phyloP scores from a whole-genome alignment of 768 basidiomycete species.

The Hygrocybe punicea region DNA sequence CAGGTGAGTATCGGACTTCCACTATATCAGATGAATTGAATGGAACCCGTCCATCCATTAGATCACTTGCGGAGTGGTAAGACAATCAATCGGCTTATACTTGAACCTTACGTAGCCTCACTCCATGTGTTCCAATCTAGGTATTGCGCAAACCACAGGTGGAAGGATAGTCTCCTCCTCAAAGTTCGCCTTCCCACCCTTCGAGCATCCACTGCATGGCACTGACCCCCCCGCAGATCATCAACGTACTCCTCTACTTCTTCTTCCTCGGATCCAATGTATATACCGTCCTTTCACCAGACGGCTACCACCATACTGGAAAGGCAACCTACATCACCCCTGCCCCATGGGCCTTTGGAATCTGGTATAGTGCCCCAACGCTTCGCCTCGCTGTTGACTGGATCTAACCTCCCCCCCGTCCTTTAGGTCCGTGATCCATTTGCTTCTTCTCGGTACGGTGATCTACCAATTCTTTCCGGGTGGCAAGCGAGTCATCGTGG shows the following conservation, averaged over 20 bases:
- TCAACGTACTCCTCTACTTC: conserved; percentile 80
- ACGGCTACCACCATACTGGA: conserved; percentile 63
- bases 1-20: neutral
- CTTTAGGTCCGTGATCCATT: conserved; percentile 77
- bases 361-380: conserved; percentile 55
- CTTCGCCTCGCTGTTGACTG: neutral
- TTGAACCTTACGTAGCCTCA: no score
- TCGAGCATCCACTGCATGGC: neutral
- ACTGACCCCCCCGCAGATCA: conserved; percentile 41
- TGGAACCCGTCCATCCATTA: neutral
- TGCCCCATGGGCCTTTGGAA: conserved; percentile 85
- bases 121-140: neutral
- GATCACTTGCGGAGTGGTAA: no score
- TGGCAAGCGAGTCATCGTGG: conserved; percentile 80
- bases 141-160: conserved; percentile 22
- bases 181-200: conserved; percentile 48
- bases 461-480: conserved; percentile 81
- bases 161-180: conserved; percentile 81
- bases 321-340: conserved; percentile 90
- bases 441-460: conserved; percentile 85
- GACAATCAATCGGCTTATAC: no score
- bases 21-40: neutral
- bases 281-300: conserved; percentile 76
- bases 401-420: conserved; percentile 15
- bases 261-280: conserved; percentile 87